Base-by-base conservation (phyloP, 352 stramenopile species). In the Blastocystis sp. region DNA sequence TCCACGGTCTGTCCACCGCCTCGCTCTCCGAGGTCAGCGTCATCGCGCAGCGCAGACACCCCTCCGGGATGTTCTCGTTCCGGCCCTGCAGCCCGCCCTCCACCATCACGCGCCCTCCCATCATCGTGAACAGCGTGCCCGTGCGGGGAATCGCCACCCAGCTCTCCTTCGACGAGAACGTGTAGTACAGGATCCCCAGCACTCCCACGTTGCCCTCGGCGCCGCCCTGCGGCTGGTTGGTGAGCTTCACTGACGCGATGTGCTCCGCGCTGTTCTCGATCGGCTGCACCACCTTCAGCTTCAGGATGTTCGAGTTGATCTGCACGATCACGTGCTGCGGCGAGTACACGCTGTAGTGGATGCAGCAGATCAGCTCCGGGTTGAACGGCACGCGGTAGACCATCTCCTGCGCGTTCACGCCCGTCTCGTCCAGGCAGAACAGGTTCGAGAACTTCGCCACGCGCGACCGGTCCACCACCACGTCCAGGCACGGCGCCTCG, bases 271-370 rank as follows among this genome's bases (percentile, higher is more conserved):
- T 57, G 60, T 43, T 14, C 24, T 81, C 43, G n/a, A 64, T 19
- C 40, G 70, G 45, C 48, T 81, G 3, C 1, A 45, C 38, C 57
- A 81, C n/a, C 19, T 28, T 21, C 28, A 81, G 1, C 43, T 66
- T 81, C n/a, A 81, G 1, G 24, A 81, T 63, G 43, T 62, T 40
- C 21, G 45, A 43, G 28, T 43, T 42, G 10, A 81, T 40, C 61
- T 65, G 38, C 40, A 81, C 3, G 9, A 81, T 66, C 24, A 81
- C 2, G 0, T 45, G 9, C 24, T 81, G 42, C 19, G 48, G 34
- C 14, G 59, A 43, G 61, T 45, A 24, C 43, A 81, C 70, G 9
- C 45, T 40, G 70, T 81, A 81, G 28, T 40, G 57, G n/a, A 81
- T 81, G 28, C 11, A 64, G 40, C 59, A 24, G 34, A 81, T 63